Percentiles rank a stretch among this genome's conserved stretches.
Evolutionary conservation across 768 basidiomycete genomes (phyloP).

Genomic region (Astraeus odoratus): DNA sequence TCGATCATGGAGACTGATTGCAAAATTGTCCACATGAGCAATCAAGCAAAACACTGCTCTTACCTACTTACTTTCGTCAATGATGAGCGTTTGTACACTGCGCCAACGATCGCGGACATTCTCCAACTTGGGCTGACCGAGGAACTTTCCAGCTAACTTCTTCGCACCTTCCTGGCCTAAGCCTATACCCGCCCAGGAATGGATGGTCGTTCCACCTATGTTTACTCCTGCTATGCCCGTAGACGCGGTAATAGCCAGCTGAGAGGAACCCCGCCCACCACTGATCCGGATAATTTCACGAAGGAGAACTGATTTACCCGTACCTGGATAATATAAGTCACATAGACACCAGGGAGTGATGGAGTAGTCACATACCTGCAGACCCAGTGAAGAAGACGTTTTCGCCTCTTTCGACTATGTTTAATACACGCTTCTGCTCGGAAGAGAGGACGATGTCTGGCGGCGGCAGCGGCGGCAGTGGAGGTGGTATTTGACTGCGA

Average conservation of each 20-base stretch:
- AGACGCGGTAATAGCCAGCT: constrained; percentile 72
- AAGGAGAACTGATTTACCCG: constrained; percentile 79
- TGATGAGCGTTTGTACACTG: constrained; percentile 56
- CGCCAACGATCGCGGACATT: constrained; percentile 56
- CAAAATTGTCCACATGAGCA: not conserved
- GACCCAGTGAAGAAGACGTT: constrained; percentile 86
- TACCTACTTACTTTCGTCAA: constrained; percentile 69
- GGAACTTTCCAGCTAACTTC: constrained; percentile 48
- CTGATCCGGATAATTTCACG: constrained; percentile 60
- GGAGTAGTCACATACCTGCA: constrained; percentile 50
- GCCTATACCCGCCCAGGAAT: constrained; percentile 79
- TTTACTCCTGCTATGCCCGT: constrained; percentile 78
- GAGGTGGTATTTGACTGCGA: not conserved
- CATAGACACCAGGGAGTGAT: not conserved
- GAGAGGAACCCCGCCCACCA: constrained; percentile 27
- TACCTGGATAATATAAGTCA: constrained; percentile 35
- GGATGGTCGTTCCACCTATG: constrained; percentile 75
- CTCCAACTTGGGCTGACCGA: constrained; percentile 31
- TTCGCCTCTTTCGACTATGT: constrained; percentile 47
- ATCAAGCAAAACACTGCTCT: not conserved
- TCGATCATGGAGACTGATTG: constrained; percentile 83
- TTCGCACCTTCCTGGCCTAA: constrained; percentile 55
- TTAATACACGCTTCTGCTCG: constrained; percentile 46
- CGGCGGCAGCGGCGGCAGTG: constrained; percentile 3
- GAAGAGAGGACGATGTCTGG: constrained; percentile 36